Evolutionary conservation across 2,329 filamentous ascomycete species (phyloP), one percentile per base, ranked within the genome.

Genomic region (Ophiostoma triangulosporum): DNA sequence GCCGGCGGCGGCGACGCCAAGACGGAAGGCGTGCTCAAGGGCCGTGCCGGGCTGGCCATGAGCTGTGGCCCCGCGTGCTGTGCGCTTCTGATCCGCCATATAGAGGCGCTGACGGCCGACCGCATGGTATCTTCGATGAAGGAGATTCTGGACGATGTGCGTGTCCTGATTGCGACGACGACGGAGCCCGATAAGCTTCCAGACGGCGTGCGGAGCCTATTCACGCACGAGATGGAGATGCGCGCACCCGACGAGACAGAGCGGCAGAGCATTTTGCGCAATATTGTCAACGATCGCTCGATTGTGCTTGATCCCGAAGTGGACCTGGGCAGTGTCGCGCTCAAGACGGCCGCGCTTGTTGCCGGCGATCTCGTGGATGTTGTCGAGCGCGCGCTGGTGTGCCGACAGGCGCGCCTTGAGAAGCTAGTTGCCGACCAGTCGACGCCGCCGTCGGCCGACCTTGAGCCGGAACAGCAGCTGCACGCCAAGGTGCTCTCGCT

Each of bases 191-290:
- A 97, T 64, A 94, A 97, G 66, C 80, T 98, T 1, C 87, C 91
- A 0, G 90, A 96, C 62, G 86, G 86, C 0, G 83, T 97, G 20
- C 81, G 93, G 52, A 88, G 88, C 11, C 73, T 97, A 3, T 97
- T 98, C 66, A 95, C 89, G 0, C 91, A 98, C 62, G 93, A 98
- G 67, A 75, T 98, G 40, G 91, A 97, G 63, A 88, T 98, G 79
- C 80, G 75, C 45, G 93, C 93, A 0, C 93, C 93, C 0, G 90
- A 97, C 61, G 93, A 98, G 65, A 82, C 81, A 26, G 91, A 97
- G 68, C 77, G 93, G 69, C 90, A 95, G 69, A 86, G 85, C 2
- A 93, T 97, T 48, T 70, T 98, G 8, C 80, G 79, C 51, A 83
- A 82, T 56, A 86, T 94, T 33, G 78, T 96, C 32, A 78, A 86